Conservation (phyloP, 768 basidiomycete genomes). For the Trametes sanguinea region DNA sequence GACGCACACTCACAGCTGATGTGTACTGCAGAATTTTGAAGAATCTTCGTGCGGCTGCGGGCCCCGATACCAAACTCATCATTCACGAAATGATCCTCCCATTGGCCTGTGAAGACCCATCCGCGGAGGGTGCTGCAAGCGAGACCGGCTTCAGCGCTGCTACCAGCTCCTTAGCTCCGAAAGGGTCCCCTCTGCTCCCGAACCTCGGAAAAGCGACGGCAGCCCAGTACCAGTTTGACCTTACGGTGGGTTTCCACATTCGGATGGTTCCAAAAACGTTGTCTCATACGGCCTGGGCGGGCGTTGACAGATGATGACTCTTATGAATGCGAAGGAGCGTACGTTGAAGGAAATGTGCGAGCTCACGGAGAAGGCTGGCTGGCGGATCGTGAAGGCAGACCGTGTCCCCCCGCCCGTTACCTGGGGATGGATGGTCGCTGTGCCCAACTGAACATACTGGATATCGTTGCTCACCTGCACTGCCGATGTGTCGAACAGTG, state of each 20-base stretch:
- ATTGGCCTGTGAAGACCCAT: not conserved
- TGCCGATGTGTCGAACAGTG: too few species aligned
- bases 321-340: constrained; percentile 67
- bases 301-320: constrained; percentile 60
- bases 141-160: not conserved
- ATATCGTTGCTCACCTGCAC: too few species aligned
- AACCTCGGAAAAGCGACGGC: not conserved
- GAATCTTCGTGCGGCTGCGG: constrained; percentile 11
- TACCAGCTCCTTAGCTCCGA: not conserved
- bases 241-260: constrained; percentile 11
- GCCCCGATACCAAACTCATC: constrained; percentile 8
- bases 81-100: constrained; percentile 12
- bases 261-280: not conserved
- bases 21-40: constrained; percentile 10
- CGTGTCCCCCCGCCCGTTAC: constrained; percentile 59
- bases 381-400: constrained; percentile 63
- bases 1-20: too few species aligned
- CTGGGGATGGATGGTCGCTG: constrained; percentile 62
- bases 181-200: not conserved
- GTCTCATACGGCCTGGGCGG: not conserved
- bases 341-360: constrained; percentile 62
- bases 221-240: not conserved
- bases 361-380: constrained; percentile 60
- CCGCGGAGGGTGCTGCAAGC: not conserved
- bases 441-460: constrained; percentile 41